Evolutionary conservation across 108 stramenopile genomes (phyloP).

Genomic region (Aurantiochytrium sp.): DNA sequence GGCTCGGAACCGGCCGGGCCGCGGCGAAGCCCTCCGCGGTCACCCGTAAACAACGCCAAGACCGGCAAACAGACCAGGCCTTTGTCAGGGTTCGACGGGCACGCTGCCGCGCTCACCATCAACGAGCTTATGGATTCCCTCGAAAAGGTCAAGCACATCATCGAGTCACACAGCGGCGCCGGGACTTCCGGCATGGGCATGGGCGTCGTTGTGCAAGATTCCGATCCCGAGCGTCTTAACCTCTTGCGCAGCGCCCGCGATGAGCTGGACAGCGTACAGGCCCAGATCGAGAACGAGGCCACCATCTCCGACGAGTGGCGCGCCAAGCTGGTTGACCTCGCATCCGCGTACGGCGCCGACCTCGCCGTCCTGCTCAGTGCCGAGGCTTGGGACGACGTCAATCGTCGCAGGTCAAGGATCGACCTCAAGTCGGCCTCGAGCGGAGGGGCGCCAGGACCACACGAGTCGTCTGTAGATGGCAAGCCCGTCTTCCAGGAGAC

Average conservation of each 20-base stretch:
- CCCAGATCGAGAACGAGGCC: not conserved
- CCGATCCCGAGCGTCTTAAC: not conserved
- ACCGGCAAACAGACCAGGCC: not conserved
- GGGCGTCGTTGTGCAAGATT: not conserved
- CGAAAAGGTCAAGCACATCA: constrained; percentile 22
- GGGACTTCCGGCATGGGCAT: not conserved
- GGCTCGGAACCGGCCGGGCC: not conserved
- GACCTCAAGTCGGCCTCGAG: not conserved
- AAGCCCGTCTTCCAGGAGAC: not conserved
- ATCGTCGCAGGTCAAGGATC: not conserved
- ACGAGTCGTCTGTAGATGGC: not conserved
- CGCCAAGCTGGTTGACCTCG: constrained; percentile 2
- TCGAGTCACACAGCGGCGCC: not conserved
- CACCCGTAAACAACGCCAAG: not conserved
- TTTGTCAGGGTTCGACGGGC: not conserved
- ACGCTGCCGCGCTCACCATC: not conserved
- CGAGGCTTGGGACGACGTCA: constrained; percentile 22
- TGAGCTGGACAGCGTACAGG: not conserved
- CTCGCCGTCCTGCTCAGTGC: not conserved
- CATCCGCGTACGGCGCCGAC: not conserved
- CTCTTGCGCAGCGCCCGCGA: not conserved
- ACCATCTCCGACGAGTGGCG: not conserved
- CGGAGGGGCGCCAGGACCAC: too few relatives aligned
- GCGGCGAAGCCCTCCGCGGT: not conserved
- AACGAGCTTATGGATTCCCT: constrained; percentile 11